Evolutionary conservation across 2,329 filamentous ascomycete genomes (phyloP), one percentile per base, ranked within the genome.

Genomic region (Nothopassalora personata): DNA sequence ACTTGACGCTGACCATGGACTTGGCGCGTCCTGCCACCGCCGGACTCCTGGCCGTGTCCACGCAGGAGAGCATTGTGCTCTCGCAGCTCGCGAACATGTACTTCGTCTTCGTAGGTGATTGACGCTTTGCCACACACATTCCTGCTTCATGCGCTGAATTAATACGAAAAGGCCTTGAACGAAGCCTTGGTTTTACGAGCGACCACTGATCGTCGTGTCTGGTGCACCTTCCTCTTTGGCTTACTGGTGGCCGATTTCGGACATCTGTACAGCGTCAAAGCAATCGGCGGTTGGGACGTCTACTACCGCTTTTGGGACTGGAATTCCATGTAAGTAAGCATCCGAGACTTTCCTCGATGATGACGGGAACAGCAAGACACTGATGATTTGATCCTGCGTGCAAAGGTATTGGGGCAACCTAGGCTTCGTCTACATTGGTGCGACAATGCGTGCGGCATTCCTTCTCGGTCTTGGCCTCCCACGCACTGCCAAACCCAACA

Each of bases 1-100:
- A 91, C 74, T 83, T 92, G 33, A 61, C 75, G 5, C 77, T 90
- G 54, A 90, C 87, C 2, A 77, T 88, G 69, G 27, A 34, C 15
- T 3, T 51, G 27, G 49, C 49, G 3, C 27, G 23, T 19, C 74
- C 81, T 59, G 63, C 75, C 63, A 55, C 71, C 30, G 66, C 39
- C 66, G 73, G 58, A 54, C 72, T 86, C 13, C 55, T 63, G 47
- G 60, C 56, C 6, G 83, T 87, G 1, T 75, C 81, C 36, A 81
- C 80, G 45, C 88, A 87, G 1, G 81, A 83, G 9, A 64, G 56
- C 59, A 83, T 91, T 59, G 84, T 85, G 45, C 78, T 92, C 67
- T 84, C 85, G 18, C 89, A 93, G 75, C 81, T 93, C 33, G 87
- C 87, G 47, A 92, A 91, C 73, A 78, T 92, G 62, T 93, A 92